A percentile compares a stretch with the other conserved stretches of the same genome.
Evolutionary conservation across 1,139 yeast genomes (phyloP).

Genomic region (Candida neerlandica): DNA sequence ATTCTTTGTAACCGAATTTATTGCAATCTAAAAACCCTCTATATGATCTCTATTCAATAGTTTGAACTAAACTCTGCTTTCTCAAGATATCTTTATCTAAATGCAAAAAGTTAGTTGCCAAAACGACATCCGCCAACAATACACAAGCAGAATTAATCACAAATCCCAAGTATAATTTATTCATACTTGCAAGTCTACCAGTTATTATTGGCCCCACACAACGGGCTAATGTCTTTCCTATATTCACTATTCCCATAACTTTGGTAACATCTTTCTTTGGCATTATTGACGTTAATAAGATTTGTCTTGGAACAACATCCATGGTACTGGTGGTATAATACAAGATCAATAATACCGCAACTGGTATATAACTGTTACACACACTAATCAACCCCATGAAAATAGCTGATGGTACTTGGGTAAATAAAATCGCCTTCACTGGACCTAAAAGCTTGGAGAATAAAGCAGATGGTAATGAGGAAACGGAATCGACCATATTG

Average conservation of each 20-base stretch:
- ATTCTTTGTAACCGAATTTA: too few relatives aligned
- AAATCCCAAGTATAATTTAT: conserved; percentile 58
- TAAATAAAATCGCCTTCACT: conserved; percentile 70
- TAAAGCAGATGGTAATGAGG: conserved; percentile 48
- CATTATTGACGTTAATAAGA: conserved; percentile 69
- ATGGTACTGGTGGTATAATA: conserved; percentile 66
- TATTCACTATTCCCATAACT: conserved; percentile 84
- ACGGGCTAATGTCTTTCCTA: conserved; percentile 82
- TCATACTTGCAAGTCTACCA: conserved; percentile 65
- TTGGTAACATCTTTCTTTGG: conserved; percentile 64
- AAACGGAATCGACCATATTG: conserved; percentile 17
- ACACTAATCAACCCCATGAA: conserved; percentile 47
- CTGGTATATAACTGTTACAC: conserved; percentile 25
- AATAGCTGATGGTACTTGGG: conserved; percentile 78
- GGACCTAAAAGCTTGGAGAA: conserved; percentile 75
- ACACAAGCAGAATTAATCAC: conserved; percentile 61
- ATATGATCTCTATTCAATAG: conserved; percentile 8
- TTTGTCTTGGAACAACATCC: conserved; percentile 93
- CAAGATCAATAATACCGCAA: conserved; percentile 54
- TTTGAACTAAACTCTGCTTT: conserved; percentile 24
- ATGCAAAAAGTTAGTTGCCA: conserved; percentile 42
- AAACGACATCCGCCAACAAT: conserved; percentile 45
- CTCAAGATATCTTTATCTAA: conserved; percentile 38
- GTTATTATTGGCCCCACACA: conserved; percentile 81
- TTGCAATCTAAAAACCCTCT: background rate